Conservation (phyloP, 2,329 filamentous ascomycete genomes). For the Calonectria montana region DNA sequence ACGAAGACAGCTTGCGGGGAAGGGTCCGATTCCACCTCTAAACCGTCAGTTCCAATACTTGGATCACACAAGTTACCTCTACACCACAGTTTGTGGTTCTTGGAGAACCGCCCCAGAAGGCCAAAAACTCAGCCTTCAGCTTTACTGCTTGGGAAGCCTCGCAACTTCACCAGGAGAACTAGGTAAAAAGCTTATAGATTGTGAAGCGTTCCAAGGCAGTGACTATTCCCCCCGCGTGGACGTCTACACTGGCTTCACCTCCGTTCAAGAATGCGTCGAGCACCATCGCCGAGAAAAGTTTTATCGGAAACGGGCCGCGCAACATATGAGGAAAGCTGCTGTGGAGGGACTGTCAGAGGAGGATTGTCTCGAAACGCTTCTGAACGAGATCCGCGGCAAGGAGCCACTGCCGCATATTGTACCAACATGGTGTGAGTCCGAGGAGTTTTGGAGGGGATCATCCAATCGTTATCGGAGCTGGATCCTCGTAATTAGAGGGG, state of each 20-base stretch:
- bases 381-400: constrained; percentile 13
- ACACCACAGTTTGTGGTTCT: constrained; percentile 5
- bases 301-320: constrained; percentile 1
- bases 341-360: constrained; percentile 18
- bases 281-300: constrained; percentile 29
- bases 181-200: not conserved
- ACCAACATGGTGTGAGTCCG: constrained; percentile 23
- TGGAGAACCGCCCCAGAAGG: not conserved
- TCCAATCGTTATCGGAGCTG: constrained; percentile 19
- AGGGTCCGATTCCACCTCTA: no score
- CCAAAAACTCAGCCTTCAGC: constrained; percentile 29
- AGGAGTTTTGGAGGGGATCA: not conserved
- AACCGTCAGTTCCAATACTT: constrained; percentile 49
- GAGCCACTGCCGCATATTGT: constrained; percentile 33
- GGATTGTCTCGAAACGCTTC: constrained; percentile 13
- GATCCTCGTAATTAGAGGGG: constrained; percentile 22
- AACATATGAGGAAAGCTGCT: constrained; percentile 9
- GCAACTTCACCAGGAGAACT: not conserved
- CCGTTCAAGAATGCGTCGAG: constrained; percentile 26
- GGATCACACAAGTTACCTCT: constrained; percentile 17
- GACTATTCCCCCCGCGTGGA: constrained; percentile 22
- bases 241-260: constrained; percentile 19
- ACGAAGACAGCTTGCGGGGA: not conserved
- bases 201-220: not conserved
- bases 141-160: constrained; percentile 24